These are phyloP conservation scores for Calonectria pseudoreteaudii DNA, from an alignment of 2,329 filamentous ascomycete species.

Conservation along the genomic window DNA sequence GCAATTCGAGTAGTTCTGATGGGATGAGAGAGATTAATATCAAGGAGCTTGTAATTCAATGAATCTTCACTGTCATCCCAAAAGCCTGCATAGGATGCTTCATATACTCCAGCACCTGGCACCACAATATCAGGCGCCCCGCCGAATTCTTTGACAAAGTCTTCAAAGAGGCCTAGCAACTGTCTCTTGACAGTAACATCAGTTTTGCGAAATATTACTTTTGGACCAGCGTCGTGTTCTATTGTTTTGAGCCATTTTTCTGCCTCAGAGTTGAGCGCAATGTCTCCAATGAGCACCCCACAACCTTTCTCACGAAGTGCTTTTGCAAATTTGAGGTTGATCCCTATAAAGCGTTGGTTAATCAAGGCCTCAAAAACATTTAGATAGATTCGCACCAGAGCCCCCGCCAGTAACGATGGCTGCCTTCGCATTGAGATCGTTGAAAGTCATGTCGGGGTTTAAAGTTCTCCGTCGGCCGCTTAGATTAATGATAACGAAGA, in stretches of 20 bases:
- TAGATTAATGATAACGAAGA: too few relatives aligned
- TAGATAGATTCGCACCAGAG: not conserved
- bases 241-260: not conserved
- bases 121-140: not conserved
- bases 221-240: not conserved
- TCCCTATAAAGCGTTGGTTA: not conserved
- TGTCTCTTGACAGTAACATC: not conserved
- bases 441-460: not conserved
- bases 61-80: not conserved
- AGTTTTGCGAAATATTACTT: not conserved
- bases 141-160: not conserved
- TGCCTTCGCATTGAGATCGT: not conserved
- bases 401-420: not conserved
- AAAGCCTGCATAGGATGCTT: not conserved
- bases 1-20: not conserved
- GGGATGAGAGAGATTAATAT: not conserved
- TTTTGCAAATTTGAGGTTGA: not conserved
- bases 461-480: too few relatives aligned
- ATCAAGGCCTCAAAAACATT: not conserved
- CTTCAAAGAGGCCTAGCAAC: not conserved
- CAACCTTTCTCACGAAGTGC: not conserved
- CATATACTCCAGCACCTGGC: not conserved
- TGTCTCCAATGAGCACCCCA: not conserved
- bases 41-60: not conserved
- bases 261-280: not conserved